phyloP scores from a whole-genome alignment of 257 asterid genomes.

The Agastache rugosa region DNA sequence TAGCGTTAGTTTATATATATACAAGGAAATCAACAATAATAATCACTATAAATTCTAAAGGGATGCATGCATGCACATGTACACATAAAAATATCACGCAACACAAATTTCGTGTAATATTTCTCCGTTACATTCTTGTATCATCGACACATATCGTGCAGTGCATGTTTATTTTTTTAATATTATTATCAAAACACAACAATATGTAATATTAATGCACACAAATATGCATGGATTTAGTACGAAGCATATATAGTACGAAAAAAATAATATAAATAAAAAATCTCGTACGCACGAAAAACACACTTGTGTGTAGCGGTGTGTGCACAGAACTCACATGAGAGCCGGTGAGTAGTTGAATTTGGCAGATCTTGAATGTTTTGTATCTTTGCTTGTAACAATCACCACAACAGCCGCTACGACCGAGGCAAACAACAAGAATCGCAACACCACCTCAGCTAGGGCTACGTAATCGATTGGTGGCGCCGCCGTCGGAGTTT shows the following conservation, averaged over 20 bases:
- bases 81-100: too few relatives aligned
- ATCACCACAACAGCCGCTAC: constrained; percentile 64
- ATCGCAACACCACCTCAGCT: constrained; percentile 65
- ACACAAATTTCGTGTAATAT: too few relatives aligned
- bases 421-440: constrained; percentile 63
- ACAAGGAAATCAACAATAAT: too few relatives aligned
- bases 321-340: constrained; percentile 52
- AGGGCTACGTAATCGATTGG: constrained; percentile 38
- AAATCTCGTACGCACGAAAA: neutral
- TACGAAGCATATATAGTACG: neutral
- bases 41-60: too few relatives aligned
- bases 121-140: too few relatives aligned
- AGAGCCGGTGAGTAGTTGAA: constrained; percentile 67
- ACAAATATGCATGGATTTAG: too few relatives aligned
- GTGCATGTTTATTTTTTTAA: too few relatives aligned
- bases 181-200: too few relatives aligned
- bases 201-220: neutral
- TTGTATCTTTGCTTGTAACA: constrained; percentile 60
- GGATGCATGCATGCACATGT: too few relatives aligned
- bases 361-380: constrained; percentile 44
- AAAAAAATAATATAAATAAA: too few relatives aligned
- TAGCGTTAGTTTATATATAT: too few relatives aligned
- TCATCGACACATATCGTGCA: too few relatives aligned
- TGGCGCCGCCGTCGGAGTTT: neutral
- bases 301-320: neutral